Conservation (phyloP, 2,329 filamentous ascomycete species). For the Verticillium nubilum region DNA sequence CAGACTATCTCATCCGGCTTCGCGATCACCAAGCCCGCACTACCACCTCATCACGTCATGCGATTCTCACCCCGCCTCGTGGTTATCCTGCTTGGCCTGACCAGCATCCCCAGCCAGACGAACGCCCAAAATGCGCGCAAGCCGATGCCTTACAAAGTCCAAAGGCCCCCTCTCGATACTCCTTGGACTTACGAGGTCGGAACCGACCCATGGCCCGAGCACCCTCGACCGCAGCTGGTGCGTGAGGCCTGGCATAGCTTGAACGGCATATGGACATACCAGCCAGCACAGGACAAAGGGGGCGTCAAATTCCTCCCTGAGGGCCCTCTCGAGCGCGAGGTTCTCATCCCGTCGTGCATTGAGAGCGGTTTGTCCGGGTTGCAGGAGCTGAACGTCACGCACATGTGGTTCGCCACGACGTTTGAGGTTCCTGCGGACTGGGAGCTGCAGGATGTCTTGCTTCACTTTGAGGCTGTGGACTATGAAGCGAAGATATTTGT, state of each 20-base stretch:
- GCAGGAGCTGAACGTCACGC: constrained; percentile 31
- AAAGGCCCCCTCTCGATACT: constrained; percentile 39
- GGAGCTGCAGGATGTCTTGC: constrained; percentile 35
- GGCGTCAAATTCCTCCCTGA: constrained; percentile 10
- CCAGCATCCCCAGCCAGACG: not conserved
- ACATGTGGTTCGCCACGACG: constrained; percentile 45
- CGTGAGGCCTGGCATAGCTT: constrained; percentile 49
- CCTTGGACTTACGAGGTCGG: constrained; percentile 48
- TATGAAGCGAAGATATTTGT: constrained; percentile 54
- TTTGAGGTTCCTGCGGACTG: constrained; percentile 45
- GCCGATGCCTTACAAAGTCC: constrained; percentile 24
- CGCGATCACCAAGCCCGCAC: not conserved
- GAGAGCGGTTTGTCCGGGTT: constrained; percentile 44
- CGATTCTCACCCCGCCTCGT: not conserved
- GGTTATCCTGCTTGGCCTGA: not conserved
- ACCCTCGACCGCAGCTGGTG: constrained; percentile 51
- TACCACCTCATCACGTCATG: not conserved
- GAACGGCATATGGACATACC: constrained; percentile 55
- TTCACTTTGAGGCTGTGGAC: constrained; percentile 56
- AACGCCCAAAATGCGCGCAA: not conserved
- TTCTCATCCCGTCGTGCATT: constrained; percentile 36
- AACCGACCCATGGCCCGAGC: constrained; percentile 49
- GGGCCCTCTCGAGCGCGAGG: constrained; percentile 28
- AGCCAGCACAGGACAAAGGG: constrained; percentile 20
- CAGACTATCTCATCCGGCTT: not conserved